Evolutionary conservation across 1,284 basidiomycete species (phyloP).

Genomic region (Lentinus polychrous): DNA sequence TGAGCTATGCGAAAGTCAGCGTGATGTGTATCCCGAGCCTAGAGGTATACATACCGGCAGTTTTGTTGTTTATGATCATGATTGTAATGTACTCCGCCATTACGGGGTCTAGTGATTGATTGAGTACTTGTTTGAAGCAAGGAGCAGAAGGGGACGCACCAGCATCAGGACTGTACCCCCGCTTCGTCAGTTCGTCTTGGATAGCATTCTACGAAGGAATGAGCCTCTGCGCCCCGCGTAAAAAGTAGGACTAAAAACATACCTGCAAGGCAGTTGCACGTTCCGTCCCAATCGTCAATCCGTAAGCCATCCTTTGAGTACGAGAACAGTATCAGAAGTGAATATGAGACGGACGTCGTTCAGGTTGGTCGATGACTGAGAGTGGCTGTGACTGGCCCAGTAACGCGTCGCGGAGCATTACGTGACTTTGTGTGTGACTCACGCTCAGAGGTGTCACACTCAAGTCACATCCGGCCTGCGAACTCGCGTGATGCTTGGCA

Average conservation of each 20-base stretch:
- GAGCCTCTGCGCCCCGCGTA: conserved; percentile 11
- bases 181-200: conserved; percentile 72
- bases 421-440: neutral
- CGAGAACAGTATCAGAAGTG: neutral
- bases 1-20: conserved; percentile 45
- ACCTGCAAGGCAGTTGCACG: conserved; percentile 69
- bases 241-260: conserved; percentile 12
- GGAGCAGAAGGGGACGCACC: conserved; percentile 37
- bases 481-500: too few species aligned
- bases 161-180: conserved; percentile 71
- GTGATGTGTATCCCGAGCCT: conserved; percentile 5
- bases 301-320: conserved; percentile 51
- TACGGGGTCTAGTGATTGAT: conserved; percentile 53
- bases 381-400: neutral
- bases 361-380: neutral
- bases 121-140: neutral
- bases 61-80: conserved; percentile 89
- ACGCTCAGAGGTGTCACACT: neutral
- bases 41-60: conserved; percentile 44
- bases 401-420: neutral
- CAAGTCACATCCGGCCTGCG: too few species aligned
- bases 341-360: conserved; percentile 9
- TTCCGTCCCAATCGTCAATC: conserved; percentile 73
- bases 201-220: conserved; percentile 59
- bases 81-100: conserved; percentile 91